These are phyloP conservation scores for Bidens hawaiensis DNA, from an alignment of 140 eudicot genomes.

Conservation along the genomic window DNA sequence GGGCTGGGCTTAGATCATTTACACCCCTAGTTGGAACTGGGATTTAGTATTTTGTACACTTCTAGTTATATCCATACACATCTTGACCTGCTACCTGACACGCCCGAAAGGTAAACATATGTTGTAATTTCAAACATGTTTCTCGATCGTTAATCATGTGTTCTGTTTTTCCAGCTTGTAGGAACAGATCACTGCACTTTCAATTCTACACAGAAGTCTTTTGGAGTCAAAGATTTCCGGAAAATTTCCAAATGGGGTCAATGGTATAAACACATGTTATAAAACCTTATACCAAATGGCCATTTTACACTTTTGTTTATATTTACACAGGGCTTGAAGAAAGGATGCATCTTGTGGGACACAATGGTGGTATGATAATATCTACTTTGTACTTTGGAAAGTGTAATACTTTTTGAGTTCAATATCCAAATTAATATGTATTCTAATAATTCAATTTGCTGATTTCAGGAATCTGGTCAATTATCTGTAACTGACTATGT, in stretches of 20 bases:
- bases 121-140: background rate
- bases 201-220: constrained; percentile 74
- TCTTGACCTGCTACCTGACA: background rate
- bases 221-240: constrained; percentile 82
- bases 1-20: too few relatives aligned
- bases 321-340: constrained; percentile 50
- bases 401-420: background rate
- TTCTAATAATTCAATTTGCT: constrained; percentile 3
- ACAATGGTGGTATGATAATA: constrained; percentile 80
- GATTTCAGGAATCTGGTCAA: constrained; percentile 76
- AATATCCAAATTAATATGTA: background rate
- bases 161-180: constrained; percentile 65
- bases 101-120: background rate
- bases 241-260: constrained; percentile 97
- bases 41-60: too few relatives aligned
- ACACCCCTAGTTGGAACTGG: too few relatives aligned
- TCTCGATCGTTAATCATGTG: background rate
- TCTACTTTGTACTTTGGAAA: background rate
- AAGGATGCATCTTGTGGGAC: constrained; percentile 98
- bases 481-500: constrained; percentile 80
- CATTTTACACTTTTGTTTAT: background rate
- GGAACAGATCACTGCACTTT: constrained; percentile 98
- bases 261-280: constrained; percentile 49
- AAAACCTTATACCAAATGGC: constrained; percentile 1
- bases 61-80: background rate